Percentiles rank a stretch among this genome's conserved stretches.
These are phyloP conservation scores for Solanum lignicaule DNA, from an alignment of 257 asterid species.

Conservation along the genomic window DNA sequence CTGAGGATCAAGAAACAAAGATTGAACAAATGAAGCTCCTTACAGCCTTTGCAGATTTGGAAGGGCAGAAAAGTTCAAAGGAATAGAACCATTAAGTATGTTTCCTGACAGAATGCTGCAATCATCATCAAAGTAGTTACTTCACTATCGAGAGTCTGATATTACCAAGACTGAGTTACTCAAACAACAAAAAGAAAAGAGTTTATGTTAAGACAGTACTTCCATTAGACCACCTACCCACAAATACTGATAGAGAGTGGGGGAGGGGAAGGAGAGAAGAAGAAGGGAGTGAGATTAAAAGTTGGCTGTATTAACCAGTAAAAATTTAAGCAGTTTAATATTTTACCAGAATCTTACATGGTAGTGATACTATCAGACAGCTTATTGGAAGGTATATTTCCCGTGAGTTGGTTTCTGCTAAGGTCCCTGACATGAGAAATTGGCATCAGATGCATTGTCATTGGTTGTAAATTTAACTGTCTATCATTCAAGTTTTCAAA, in stretches of 20 bases:
- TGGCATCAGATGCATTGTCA: background rate
- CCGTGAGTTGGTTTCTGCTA: background rate
- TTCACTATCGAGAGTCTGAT: background rate
- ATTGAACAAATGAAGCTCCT: background rate
- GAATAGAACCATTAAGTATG: background rate
- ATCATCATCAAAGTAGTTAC: background rate
- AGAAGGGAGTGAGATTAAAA: background rate
- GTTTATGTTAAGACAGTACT: background rate
- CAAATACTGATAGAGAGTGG: background rate
- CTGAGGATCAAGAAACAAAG: background rate
- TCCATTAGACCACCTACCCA: background rate
- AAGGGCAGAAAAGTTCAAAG: background rate
- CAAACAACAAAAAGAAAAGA: background rate
- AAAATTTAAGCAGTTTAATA: background rate
- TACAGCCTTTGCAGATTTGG: background rate
- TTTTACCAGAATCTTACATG: background rate
- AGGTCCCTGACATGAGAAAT: background rate
- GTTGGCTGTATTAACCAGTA: background rate
- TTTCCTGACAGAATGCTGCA: background rate
- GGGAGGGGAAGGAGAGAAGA: background rate
- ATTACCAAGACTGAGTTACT: background rate
- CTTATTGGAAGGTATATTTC: background rate
- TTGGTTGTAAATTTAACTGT: background rate
- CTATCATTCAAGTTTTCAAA: background rate
- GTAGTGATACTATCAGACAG: background rate